Percentiles rank a stretch among this genome's conserved stretches.
phyloP scores from a whole-genome alignment of 1,284 basidiomycete species.

The Pyrrhoderma lamaoense region DNA sequence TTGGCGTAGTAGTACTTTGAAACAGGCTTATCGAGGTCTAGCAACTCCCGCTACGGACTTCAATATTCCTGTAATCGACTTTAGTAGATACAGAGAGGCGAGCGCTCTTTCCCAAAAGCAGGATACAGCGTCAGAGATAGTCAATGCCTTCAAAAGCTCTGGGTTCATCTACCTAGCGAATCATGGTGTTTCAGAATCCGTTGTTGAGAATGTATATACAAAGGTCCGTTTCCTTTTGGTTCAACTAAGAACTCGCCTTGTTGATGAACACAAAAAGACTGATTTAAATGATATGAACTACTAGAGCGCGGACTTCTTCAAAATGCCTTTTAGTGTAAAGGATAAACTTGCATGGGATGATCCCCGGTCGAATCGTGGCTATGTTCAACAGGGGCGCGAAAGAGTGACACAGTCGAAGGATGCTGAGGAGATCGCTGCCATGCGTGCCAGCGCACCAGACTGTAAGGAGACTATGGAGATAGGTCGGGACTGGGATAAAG shows the following conservation, averaged over 20 bases:
- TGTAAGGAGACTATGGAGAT: conserved; percentile 84
- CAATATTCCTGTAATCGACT: conserved; percentile 70
- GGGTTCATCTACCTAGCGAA: conserved; percentile 69
- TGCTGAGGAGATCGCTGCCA: conserved; percentile 62
- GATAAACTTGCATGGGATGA: conserved; percentile 70
- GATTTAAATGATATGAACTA: background rate
- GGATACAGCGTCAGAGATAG: conserved; percentile 59
- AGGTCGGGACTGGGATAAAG: conserved; percentile 69
- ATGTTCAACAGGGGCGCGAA: conserved; percentile 73
- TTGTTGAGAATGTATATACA: conserved; percentile 49
- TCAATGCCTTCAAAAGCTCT: conserved; percentile 69
- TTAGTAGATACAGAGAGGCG: conserved; percentile 54
- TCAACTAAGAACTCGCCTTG: too few species aligned
- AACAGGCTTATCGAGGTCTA: conserved; percentile 1
- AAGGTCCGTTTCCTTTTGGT: conserved; percentile 42
- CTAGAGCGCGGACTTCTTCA: conserved; percentile 71
- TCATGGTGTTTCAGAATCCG: conserved; percentile 53
- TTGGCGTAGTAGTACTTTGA: too few species aligned
- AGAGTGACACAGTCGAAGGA: conserved; percentile 70
- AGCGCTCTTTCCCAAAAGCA: conserved; percentile 48
- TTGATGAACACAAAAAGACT: too few species aligned
- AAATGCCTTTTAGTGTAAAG: conserved; percentile 56
- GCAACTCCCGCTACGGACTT: conserved; percentile 18
- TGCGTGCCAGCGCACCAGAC: conserved; percentile 69
- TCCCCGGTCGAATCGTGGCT: conserved; percentile 77